Evolutionary conservation across 305 asterid species (phyloP), one percentile per base, ranked within the genome.

Genomic region (Petunia hybrid): DNA sequence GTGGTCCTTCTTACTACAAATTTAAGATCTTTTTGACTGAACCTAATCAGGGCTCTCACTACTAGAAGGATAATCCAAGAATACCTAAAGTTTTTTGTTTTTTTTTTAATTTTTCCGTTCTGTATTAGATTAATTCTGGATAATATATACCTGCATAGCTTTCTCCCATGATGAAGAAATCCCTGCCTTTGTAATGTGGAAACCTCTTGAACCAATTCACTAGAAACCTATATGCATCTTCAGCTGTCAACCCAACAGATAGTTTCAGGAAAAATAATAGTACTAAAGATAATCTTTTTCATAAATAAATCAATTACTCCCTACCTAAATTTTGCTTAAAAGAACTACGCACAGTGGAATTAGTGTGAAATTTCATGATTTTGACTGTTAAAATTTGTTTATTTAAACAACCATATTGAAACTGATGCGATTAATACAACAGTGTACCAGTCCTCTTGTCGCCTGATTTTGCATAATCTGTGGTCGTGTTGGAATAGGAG

Each of bases 201-300:
- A 83, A 88, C 71, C 81, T 86, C 79, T 83, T 82, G 80, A 88
- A 83, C 89, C 91, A 88, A 45, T 85, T 88, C 51, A 88, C 65
- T 73, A 88, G 80, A 79, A 86, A 86, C 41, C 55, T 83, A 66
- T 86, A 83, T 9, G 89, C 68, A 70, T 88, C 89, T 76, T 86
- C 83, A 48, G 89, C 89, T 87, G 87, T 69, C 39, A 68, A 22
- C 43, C 36, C 42, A 64, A 80, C 14, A 6, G n/a, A 22, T 4
- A 68, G 1, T 68, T 43, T 46, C 60, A 71, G 4, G 7, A 69
- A 42, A 71, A 43, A 0, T 22, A 22, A 22, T 22, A 22, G n/a
- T 22, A 22, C 31, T 22, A 22, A 22, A 22, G 31, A 22, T 22
- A 22, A 22, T 22, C 1, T 22, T 22, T 22, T 22, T 22, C 31